Evolutionary conservation across 805 yeast genomes (phyloP), one percentile per base, ranked within the genome.

Genomic region (Myxozyma neglecta): DNA sequence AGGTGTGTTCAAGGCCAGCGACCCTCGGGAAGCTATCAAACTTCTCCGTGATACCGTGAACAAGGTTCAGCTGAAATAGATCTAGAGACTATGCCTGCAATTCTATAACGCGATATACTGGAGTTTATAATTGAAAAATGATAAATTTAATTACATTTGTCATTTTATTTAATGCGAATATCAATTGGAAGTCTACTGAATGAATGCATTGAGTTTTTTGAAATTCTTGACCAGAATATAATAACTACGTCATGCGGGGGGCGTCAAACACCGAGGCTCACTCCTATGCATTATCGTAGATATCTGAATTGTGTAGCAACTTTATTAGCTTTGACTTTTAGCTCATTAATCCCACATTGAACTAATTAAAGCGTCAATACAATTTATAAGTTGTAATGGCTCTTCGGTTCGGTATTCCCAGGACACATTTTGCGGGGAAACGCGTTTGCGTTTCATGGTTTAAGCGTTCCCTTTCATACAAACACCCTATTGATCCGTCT

Each of bases 1-100:
- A 14, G 83, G 96, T 53, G 96, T 93, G 14, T 94, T 92, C 79
- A 85, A 86, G 61, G 96, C 97, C 7, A 79, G 81, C 10, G 86
- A 87, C 67, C 97, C 98, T 20, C 78, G 77, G 10, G 88, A 84
- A 67, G 88, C 90, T 68, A 92, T 94, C 68, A 77, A 77, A 54
- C 81, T 81, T 69, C 79, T 92, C 78, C 85, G 90, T 70, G 77
- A 73, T 34, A 80, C 84, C 37, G 97, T 92, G 40, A 74, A 77
- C 49, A 61, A 59, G 50, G 45, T 29, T 42, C 67, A 60, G 52
- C 42, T 56, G 53, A 57, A 57, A 37, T 42, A 42, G 46, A 44
- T 32, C 20, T 44, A 37, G 20, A 37, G 29, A n/a, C 4, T 14
- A 51, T 6, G 9, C 9, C 11, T 9, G 42, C 3, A 5, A 8